Percentiles rank a stretch among this genome's conserved stretches.
phyloP scores from a whole-genome alignment of 2,329 filamentous ascomycete species.

The Pyricularia pennisetigena region DNA sequence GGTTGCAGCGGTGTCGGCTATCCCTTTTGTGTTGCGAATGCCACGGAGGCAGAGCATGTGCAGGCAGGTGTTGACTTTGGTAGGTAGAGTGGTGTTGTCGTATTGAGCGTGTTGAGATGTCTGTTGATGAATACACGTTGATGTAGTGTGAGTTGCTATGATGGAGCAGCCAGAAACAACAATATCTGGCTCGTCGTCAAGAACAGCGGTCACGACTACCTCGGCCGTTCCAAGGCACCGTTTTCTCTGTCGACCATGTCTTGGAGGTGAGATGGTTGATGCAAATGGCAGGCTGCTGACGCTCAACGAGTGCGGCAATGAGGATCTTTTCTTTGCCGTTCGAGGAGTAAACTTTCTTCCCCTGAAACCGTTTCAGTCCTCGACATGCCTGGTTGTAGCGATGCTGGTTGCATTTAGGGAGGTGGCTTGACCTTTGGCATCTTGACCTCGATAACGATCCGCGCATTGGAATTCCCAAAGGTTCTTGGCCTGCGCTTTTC shows the following conservation, averaged over 20 bases:
- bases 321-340: constrained; percentile 56
- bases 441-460: constrained; percentile 45
- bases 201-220: constrained; percentile 30
- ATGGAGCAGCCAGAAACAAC: constrained; percentile 12
- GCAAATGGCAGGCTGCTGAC: constrained; percentile 37
- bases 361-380: neutral
- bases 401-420: constrained; percentile 24
- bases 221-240: constrained; percentile 33
- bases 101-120: neutral
- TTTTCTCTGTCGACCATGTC: constrained; percentile 47
- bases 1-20: constrained; percentile 29
- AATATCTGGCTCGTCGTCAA: constrained; percentile 28
- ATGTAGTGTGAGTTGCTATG: neutral
- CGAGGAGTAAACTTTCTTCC: constrained; percentile 30
- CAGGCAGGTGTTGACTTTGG: constrained; percentile 31
- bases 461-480: constrained; percentile 32
- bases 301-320: constrained; percentile 40
- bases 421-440: constrained; percentile 53
- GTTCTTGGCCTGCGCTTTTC: constrained; percentile 16
- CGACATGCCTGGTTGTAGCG: constrained; percentile 10
- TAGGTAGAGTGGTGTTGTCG: constrained; percentile 10
- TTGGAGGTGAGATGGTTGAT: constrained; percentile 47
- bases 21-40: constrained; percentile 30
- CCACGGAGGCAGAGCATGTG: constrained; percentile 23
- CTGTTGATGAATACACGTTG: neutral